Percentiles rank a stretch among this genome's conserved stretches.
Evolutionary conservation across 805 yeast species (phyloP).

Genomic region (Saturnispora saitoi): DNA sequence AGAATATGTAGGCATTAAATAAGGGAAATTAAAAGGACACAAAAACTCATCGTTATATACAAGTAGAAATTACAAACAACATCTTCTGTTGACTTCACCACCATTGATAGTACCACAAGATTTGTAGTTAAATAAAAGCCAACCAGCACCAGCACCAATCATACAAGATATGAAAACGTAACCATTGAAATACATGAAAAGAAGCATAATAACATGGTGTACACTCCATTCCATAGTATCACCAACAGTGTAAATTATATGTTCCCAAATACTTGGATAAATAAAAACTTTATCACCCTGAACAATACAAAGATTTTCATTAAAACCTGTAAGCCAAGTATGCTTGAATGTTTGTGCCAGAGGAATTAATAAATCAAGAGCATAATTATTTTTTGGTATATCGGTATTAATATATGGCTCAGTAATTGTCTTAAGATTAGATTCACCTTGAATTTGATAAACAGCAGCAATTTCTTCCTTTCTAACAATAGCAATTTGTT

Average conservation of each 20-base stretch:
- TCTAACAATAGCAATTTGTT: slow-evolving; percentile 8
- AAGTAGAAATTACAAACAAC: slow-evolving; percentile 13
- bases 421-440: not conserved
- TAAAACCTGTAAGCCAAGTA: slow-evolving; percentile 13
- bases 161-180: slow-evolving; percentile 16
- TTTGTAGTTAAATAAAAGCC: slow-evolving; percentile 12
- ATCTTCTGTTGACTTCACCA: slow-evolving; percentile 14
- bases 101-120: slow-evolving; percentile 5
- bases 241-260: slow-evolving; percentile 9
- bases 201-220: slow-evolving; percentile 15
- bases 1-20: not conserved
- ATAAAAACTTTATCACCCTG: slow-evolving; percentile 12
- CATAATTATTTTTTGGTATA: not conserved
- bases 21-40: not conserved
- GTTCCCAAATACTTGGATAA: slow-evolving; percentile 15
- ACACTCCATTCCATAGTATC: slow-evolving; percentile 18
- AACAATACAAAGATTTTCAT: slow-evolving; percentile 10
- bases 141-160: slow-evolving; percentile 18
- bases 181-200: slow-evolving; percentile 19
- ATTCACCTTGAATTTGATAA: not conserved
- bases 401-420: not conserved
- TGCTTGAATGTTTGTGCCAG: slow-evolving; percentile 11
- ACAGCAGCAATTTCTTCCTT: slow-evolving; percentile 7
- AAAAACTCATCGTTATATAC: not conserved
- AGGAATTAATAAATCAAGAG: slow-evolving; percentile 10